phyloP scores from a whole-genome alignment of 306 rosid species.

The Crataegus laevigata region DNA sequence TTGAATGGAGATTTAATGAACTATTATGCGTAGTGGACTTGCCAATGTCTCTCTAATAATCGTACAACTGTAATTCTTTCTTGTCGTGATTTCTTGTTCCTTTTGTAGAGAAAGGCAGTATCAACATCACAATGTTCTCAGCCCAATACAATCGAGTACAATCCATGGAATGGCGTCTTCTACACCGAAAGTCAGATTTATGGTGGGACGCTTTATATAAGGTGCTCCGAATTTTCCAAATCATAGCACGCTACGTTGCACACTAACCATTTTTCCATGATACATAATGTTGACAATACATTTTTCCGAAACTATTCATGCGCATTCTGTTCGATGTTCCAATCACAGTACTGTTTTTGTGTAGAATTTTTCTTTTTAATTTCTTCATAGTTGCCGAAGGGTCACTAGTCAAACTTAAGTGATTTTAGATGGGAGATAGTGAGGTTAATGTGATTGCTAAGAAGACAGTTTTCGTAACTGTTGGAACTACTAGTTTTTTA shows the following conservation, averaged over 20 bases:
- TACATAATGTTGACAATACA: not conserved
- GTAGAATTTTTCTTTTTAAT: no score
- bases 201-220: slow-evolving; percentile 30
- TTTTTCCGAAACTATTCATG: not conserved
- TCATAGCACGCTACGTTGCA: not conserved
- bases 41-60: not conserved
- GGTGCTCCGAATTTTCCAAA: slow-evolving; percentile 21
- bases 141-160: slow-evolving; percentile 41
- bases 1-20: not conserved
- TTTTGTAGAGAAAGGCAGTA: slow-evolving; percentile 44
- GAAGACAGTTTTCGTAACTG: slow-evolving; percentile 63
- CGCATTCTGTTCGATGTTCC: not conserved
- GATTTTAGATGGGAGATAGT: no score
- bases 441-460: not conserved
- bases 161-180: slow-evolving; percentile 31
- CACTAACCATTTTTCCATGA: not conserved
- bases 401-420: no score
- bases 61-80: not conserved
- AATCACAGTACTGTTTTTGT: not conserved
- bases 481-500: slow-evolving; percentile 83
- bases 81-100: not conserved
- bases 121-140: slow-evolving; percentile 66
- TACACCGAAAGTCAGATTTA: slow-evolving; percentile 26
- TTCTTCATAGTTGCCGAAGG: no score
- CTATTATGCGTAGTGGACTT: not conserved